Base-by-base conservation (phyloP, 2,329 filamentous ascomycete species). In the Pseudonectria buxi region DNA sequence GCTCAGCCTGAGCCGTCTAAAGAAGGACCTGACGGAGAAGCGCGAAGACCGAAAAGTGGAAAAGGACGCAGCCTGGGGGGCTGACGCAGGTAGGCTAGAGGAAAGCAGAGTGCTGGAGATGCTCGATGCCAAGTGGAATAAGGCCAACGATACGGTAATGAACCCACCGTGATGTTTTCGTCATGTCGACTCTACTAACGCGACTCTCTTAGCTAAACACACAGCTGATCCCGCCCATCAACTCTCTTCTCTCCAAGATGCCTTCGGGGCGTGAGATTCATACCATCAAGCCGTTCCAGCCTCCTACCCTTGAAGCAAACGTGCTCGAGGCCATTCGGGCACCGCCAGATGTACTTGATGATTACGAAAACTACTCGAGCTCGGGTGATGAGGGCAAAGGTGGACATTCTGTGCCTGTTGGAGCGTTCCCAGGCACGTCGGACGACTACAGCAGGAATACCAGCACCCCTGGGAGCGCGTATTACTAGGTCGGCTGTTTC, bases 241-340 rank as follows among this genome's bases (percentile, higher is more conserved):
- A 80, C 11, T 75, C 83, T 1, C 65, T 95, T 9, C 62, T 94
- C 4, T 74, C 84, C 6, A 81, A 78, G 41, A 83, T 96, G 66
- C 90, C 92, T 0, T 90, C 85, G 2, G 90, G 90, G 2, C 77
- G 90, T 44, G 89, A 95, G 51, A 87, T 95, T 35, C 83, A 94
- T 45, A 73, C 69, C 0, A 66, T 86, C 25, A 81, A 81, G 51
- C 69, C 77, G 1, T 95, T 80, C 49, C 67, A 72, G 6, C 74
- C 78, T 1, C 83, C 83, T 0, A 57, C 63, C 2, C 62, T 95
- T 10, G 83, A 83, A 28, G 67, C 72, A 10, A 73, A 80, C 18
- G 65, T 74, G 0, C 63, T 96, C 10, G 75, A 81, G 33, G 63
- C 65, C 2, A 78, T 81, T 74, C 67, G 74, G 4, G 55, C 54